These are phyloP conservation scores for Fusarium algeriense DNA, from an alignment of 2,329 filamentous ascomycete species.

Conservation along the genomic window DNA sequence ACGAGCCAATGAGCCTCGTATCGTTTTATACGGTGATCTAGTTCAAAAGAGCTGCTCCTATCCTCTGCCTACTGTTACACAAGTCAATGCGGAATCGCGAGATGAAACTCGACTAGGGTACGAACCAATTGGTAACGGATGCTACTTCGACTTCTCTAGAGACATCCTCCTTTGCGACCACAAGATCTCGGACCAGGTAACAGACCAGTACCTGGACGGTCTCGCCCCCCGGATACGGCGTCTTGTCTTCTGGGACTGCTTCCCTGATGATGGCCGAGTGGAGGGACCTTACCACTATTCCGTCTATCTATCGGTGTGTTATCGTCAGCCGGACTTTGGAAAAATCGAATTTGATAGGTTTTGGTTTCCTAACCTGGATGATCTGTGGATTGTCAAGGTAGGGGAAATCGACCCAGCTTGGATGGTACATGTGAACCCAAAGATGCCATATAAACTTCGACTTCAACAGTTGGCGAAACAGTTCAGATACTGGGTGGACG, in stretches of 20 bases:
- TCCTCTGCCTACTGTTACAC: constrained; percentile 53
- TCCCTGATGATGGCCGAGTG: constrained; percentile 54
- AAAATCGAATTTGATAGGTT: constrained; percentile 54
- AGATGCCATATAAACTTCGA: constrained; percentile 48
- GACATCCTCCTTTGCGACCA: constrained; percentile 56
- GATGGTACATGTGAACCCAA: constrained; percentile 51
- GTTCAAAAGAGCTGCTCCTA: constrained; percentile 49
- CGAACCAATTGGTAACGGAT: constrained; percentile 52
- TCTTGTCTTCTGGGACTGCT: constrained; percentile 57
- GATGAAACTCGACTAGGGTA: constrained; percentile 52
- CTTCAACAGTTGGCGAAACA: constrained; percentile 52
- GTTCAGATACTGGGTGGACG: constrained; percentile 56
- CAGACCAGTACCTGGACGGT: constrained; percentile 50
- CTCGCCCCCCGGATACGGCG: constrained; percentile 52
- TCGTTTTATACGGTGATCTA: constrained; percentile 54
- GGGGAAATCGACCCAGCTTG: constrained; percentile 54
- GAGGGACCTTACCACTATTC: constrained; percentile 52
- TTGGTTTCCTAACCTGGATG: constrained; percentile 55
- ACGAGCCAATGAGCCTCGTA: constrained; percentile 53
- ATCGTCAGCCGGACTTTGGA: constrained; percentile 48
- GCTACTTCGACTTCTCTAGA: constrained; percentile 53
- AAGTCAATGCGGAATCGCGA: constrained; percentile 53
- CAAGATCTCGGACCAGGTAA: constrained; percentile 51
- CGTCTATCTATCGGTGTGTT: constrained; percentile 52
- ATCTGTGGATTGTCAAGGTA: constrained; percentile 57